Evolutionary conservation across 2,329 filamentous ascomycete genomes (phyloP).

Genomic region (Fusarium nurragi): DNA sequence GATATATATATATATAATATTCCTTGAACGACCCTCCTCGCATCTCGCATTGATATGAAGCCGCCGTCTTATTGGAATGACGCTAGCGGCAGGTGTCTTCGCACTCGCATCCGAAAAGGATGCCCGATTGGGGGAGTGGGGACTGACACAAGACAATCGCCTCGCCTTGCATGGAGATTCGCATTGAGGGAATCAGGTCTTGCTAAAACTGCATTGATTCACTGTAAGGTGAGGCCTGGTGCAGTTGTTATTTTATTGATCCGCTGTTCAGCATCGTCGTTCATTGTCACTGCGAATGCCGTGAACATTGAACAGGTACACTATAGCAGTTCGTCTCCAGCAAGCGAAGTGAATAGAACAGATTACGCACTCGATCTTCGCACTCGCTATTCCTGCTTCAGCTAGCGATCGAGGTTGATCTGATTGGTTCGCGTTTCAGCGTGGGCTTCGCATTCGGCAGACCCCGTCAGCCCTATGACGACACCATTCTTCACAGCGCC

Average conservation of each 20-base stretch:
- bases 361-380: background rate
- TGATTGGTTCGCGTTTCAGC: background rate
- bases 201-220: background rate
- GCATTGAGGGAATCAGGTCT: background rate
- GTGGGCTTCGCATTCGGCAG: slow-evolving; percentile 11
- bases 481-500: slow-evolving; percentile 1
- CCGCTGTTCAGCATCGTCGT: background rate
- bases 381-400: background rate
- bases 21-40: background rate
- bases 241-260: background rate
- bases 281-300: background rate
- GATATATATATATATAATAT: background rate
- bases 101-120: slow-evolving; percentile 6
- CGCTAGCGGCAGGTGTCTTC: slow-evolving; percentile 8
- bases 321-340: no score
- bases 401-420: background rate
- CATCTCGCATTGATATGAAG: background rate
- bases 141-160: background rate
- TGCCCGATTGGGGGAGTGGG: background rate
- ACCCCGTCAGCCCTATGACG: slow-evolving; percentile 9
- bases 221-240: background rate
- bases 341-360: background rate
- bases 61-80: background rate
- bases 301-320: background rate
- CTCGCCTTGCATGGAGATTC: background rate